Percentiles rank a stretch among this genome's conserved stretches.
Evolutionary conservation across 2,329 filamentous ascomycete genomes (phyloP).

Genomic region (Ascocoryne sarcoides): DNA sequence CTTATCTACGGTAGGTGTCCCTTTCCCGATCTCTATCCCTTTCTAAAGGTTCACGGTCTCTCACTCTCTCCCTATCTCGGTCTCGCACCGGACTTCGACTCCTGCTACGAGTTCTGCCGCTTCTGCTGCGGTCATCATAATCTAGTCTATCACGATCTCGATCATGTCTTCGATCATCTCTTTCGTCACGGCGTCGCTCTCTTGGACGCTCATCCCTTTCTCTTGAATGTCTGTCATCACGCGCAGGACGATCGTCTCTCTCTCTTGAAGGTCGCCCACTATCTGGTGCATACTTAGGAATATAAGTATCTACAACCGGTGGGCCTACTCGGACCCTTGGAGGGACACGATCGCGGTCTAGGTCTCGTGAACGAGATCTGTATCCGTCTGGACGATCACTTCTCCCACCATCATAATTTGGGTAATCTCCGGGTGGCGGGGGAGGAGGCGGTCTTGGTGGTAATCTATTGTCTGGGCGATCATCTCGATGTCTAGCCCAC

Average conservation of each 20-base stretch:
- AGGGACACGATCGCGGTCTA: slow-evolving; percentile 17
- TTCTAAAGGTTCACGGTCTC: slow-evolving; percentile 28
- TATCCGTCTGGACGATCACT: slow-evolving; percentile 31
- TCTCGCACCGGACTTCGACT: slow-evolving; percentile 36
- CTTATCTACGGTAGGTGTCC: slow-evolving; percentile 19
- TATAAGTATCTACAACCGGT: slow-evolving; percentile 38
- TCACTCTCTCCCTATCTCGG: slow-evolving; percentile 32
- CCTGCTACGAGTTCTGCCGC: slow-evolving; percentile 32
- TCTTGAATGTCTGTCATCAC: neutral
- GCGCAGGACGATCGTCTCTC: slow-evolving; percentile 29
- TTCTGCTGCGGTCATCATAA: slow-evolving; percentile 26
- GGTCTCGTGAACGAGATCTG: slow-evolving; percentile 32
- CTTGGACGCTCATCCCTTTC: slow-evolving; percentile 5
- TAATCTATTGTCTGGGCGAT: slow-evolving; percentile 23
- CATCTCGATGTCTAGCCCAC: slow-evolving; percentile 23
- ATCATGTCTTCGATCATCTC: slow-evolving; percentile 32
- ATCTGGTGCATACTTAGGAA: slow-evolving; percentile 37
- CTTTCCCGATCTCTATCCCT: slow-evolving; percentile 11
- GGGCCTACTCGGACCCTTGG: slow-evolving; percentile 16
- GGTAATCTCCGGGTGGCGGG: slow-evolving; percentile 22
- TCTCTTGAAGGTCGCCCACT: slow-evolving; percentile 28
- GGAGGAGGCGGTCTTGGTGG: slow-evolving; percentile 26
- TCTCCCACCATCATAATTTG: slow-evolving; percentile 19
- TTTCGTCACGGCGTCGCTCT: slow-evolving; percentile 23
- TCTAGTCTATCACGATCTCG: slow-evolving; percentile 32